Percentiles rank a stretch among this genome's conserved stretches.
phyloP scores from a whole-genome alignment of 78 protist species.

The Guillardia theta region DNA sequence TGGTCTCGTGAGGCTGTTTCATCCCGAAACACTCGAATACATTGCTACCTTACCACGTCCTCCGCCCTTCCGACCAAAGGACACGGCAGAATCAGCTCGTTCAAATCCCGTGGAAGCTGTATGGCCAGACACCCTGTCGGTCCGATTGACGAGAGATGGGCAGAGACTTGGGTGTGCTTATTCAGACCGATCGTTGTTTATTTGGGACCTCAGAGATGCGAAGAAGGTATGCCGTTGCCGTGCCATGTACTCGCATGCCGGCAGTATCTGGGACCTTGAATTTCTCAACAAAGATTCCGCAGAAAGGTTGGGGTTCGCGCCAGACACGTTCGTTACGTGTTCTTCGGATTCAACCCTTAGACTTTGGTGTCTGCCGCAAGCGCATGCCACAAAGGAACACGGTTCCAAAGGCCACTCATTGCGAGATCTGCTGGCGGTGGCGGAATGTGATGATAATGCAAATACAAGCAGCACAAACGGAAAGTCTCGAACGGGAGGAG shows the following conservation, averaged over 20 bases:
- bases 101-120: not conserved
- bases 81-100: not conserved
- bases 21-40: not conserved
- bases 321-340: conserved; percentile 1
- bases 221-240: not conserved
- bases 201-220: not conserved
- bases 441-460: no score
- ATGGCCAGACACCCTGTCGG: not conserved
- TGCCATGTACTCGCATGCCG: not conserved
- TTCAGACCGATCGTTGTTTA: not conserved
- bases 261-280: conserved; percentile 6
- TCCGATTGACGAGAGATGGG: not conserved
- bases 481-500: no score
- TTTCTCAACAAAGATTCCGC: not conserved
- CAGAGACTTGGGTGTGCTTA: not conserved
- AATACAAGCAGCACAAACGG: no score
- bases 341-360: not conserved
- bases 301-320: not conserved
- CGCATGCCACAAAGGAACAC: no score
- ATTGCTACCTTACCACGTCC: not conserved
- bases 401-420: not conserved
- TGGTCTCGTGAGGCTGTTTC: conserved; percentile 16
- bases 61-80: not conserved
- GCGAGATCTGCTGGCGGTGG: not conserved
- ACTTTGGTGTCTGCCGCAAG: not conserved